Percentiles rank a stretch among this genome's conserved stretches.
phyloP scores from a whole-genome alignment of 2,329 filamentous ascomycete genomes.

The Colletotrichum brevisporum region DNA sequence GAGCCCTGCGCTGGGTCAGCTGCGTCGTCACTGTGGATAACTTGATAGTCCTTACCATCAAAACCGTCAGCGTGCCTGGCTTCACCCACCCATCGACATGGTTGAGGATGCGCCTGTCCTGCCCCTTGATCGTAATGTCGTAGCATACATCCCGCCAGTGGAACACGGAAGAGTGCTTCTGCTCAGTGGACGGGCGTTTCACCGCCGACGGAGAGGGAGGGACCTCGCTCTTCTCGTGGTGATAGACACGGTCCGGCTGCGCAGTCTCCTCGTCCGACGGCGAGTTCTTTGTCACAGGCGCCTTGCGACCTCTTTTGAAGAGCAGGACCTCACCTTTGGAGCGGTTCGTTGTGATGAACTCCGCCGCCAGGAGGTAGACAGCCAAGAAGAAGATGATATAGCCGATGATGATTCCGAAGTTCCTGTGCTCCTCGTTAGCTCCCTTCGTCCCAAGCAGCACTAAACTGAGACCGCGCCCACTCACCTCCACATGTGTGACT shows the following conservation, averaged over 20 bases:
- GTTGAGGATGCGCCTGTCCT: slow-evolving; percentile 75
- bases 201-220: slow-evolving; percentile 1
- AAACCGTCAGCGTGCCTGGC: slow-evolving; percentile 73
- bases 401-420: slow-evolving; percentile 69
- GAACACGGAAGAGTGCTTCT: slow-evolving; percentile 73
- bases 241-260: not conserved
- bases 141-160: slow-evolving; percentile 79
- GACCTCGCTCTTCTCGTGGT: slow-evolving; percentile 54
- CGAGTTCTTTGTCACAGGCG: slow-evolving; percentile 59
- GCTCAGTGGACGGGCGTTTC: not conserved
- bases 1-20: slow-evolving; percentile 72
- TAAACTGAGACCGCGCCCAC: slow-evolving; percentile 58
- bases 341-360: slow-evolving; percentile 61
- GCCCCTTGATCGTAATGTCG: slow-evolving; percentile 73
- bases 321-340: slow-evolving; percentile 68
- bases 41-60: not conserved
- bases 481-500: slow-evolving; percentile 54
- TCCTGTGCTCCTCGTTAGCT: slow-evolving; percentile 57
- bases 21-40: slow-evolving; percentile 59
- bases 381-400: slow-evolving; percentile 69
- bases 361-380: slow-evolving; percentile 67
- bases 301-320: slow-evolving; percentile 63
- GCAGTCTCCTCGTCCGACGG: slow-evolving; percentile 8
- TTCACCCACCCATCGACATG: slow-evolving; percentile 84
- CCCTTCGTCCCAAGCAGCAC: not conserved